phyloP scores from a whole-genome alignment of 2,329 filamentous ascomycete species.

The Pyrenochaeta sp. region DNA sequence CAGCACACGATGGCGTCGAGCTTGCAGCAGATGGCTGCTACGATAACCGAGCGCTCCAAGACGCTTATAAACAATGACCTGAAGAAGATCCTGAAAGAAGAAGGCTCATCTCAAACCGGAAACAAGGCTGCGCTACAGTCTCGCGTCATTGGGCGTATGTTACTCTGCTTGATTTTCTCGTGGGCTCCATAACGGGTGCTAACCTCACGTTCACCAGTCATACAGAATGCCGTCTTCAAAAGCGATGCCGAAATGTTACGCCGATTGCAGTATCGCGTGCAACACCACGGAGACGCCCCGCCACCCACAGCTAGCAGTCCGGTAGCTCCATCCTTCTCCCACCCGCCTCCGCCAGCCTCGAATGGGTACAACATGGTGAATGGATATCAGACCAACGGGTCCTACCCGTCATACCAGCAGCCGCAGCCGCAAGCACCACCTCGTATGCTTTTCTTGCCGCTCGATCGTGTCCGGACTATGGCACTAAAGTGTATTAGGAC shows the following conservation, averaged over 20 bases:
- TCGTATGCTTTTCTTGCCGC: constrained; percentile 22
- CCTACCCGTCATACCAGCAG: constrained; percentile 24
- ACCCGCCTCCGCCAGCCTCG: constrained; percentile 25
- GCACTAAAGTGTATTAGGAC: constrained; percentile 44
- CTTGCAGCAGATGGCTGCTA: constrained; percentile 52
- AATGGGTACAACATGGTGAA: constrained; percentile 35
- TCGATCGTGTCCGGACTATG: not conserved
- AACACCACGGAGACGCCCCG: constrained; percentile 51
- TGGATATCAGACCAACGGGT: constrained; percentile 20
- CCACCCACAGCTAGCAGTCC: constrained; percentile 32
- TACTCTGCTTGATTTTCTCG: constrained; percentile 10
- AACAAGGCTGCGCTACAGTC: constrained; percentile 84
- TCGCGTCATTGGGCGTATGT: constrained; percentile 81
- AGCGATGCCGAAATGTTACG: constrained; percentile 49
- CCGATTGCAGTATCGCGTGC: constrained; percentile 51
- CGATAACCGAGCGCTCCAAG: constrained; percentile 58
- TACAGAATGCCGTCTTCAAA: constrained; percentile 43
- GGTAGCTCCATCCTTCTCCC: constrained; percentile 23
- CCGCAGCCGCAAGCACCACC: constrained; percentile 21
- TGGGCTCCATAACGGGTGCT: constrained; percentile 13
- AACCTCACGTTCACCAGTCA: constrained; percentile 46
- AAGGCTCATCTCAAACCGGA: constrained; percentile 75
- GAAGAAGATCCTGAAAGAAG: constrained; percentile 76
- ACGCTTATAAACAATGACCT: constrained; percentile 71
- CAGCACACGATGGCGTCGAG: constrained; percentile 42